These are phyloP conservation scores for Hyphodiscus sp. DNA, from an alignment of 2,329 filamentous ascomycete genomes.

Conservation along the genomic window DNA sequence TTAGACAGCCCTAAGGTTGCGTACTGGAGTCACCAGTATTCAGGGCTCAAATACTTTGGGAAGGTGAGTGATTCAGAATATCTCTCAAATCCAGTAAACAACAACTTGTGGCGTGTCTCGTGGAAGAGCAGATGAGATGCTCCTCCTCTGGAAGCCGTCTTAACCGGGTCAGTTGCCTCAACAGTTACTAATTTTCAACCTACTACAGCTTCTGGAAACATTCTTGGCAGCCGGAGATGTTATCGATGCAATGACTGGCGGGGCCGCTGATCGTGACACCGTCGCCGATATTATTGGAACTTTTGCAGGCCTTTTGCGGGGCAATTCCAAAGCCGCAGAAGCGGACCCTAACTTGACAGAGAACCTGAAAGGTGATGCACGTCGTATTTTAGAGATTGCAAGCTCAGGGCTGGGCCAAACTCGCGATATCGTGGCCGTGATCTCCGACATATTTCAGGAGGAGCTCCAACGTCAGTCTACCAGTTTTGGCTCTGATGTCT, in stretches of 20 bases:
- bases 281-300: conserved; percentile 69
- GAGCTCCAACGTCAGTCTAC: conserved; percentile 43
- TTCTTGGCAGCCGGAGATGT: conserved; percentile 50
- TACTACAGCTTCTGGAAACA: conserved; percentile 53
- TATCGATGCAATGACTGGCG: conserved; percentile 38
- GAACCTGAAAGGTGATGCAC: conserved; percentile 29
- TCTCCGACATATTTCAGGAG: conserved; percentile 80
- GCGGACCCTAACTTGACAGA: background rate
- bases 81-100: background rate
- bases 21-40: conserved; percentile 70
- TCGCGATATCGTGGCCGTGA: conserved; percentile 69
- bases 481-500: conserved; percentile 33
- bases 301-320: conserved; percentile 62
- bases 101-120: background rate
- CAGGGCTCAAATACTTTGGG: conserved; percentile 71
- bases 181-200: background rate
- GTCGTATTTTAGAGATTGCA: conserved; percentile 47
- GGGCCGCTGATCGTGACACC: conserved; percentile 48
- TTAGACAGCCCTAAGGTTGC: conserved; percentile 72
- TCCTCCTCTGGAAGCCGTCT: background rate
- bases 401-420: conserved; percentile 49
- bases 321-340: conserved; percentile 13
- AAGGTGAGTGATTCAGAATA: conserved; percentile 32
- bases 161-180: background rate
- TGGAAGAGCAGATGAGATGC: too few species aligned